Conservation (phyloP, 2,329 filamentous ascomycete species). For the Fusarium sp. region DNA sequence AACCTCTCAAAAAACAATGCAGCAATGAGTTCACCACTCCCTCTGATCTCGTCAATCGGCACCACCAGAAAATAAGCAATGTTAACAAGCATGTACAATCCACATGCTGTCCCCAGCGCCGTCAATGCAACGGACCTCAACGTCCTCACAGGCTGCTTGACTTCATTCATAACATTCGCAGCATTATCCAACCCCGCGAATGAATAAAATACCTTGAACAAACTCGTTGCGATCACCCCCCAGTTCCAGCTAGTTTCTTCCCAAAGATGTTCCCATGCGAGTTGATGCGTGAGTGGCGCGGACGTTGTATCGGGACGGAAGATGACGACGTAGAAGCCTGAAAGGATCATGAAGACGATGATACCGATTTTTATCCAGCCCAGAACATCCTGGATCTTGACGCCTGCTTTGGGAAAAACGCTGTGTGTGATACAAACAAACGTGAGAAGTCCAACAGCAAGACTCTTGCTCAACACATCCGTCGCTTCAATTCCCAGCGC, state of each 20-base stretch:
- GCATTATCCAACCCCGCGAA: constrained; percentile 74
- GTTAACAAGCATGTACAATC: constrained; percentile 75
- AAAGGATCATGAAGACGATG: constrained; percentile 69
- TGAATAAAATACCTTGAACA: constrained; percentile 76
- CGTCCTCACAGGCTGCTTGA: constrained; percentile 73
- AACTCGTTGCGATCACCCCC: constrained; percentile 71
- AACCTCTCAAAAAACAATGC: constrained; percentile 73
- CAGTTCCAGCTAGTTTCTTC: constrained; percentile 74
- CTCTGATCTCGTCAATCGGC: constrained; percentile 72
- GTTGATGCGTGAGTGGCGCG: not conserved
- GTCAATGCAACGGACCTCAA: constrained; percentile 69
- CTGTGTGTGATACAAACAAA: constrained; percentile 68
- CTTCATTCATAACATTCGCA: constrained; percentile 77
- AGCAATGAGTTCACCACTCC: constrained; percentile 73
- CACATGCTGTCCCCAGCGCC: constrained; percentile 68
- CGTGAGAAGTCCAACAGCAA: constrained; percentile 67
- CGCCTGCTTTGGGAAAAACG: constrained; percentile 64
- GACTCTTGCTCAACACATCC: constrained; percentile 61
- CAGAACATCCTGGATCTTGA: constrained; percentile 68
- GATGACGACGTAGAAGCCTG: constrained; percentile 67
- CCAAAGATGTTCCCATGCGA: constrained; percentile 66
- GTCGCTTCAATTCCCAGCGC: constrained; percentile 62
- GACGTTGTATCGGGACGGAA: constrained; percentile 48
- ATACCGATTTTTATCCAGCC: constrained; percentile 72
- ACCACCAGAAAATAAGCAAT: constrained; percentile 71